A percentile compares a stretch with the other conserved stretches of the same genome.
These are phyloP conservation scores for Microbotryum saponariae DNA, from an alignment of 1,284 basidiomycete genomes.

Conservation along the genomic window DNA sequence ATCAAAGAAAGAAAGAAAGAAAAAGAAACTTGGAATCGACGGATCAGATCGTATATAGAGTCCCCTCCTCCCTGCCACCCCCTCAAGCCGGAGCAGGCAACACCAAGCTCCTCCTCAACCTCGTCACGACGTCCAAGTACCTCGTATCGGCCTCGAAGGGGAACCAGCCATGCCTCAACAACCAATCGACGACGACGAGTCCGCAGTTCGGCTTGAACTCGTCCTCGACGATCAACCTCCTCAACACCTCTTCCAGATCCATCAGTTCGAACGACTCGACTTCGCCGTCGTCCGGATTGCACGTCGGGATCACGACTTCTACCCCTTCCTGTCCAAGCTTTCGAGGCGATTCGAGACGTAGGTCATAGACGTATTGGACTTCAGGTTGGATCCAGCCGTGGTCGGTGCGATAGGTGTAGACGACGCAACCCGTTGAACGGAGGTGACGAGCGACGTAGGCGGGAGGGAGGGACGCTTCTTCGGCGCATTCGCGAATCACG, in stretches of 20 bases:
- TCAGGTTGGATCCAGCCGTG: conserved; percentile 75
- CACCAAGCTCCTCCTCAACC: conserved; percentile 11
- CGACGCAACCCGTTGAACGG: conserved; percentile 21
- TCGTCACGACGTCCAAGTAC: conserved; percentile 19
- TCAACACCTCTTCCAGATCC: conserved; percentile 41
- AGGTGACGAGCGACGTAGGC: conserved; percentile 19
- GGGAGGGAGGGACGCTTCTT: conserved; percentile 44
- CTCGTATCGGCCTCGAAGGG: conserved; percentile 31
- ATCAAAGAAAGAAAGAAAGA: too few species aligned
- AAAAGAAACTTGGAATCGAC: too few species aligned
- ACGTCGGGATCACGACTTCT: conserved; percentile 5
- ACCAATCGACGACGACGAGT: conserved; percentile 70
- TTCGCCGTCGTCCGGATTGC: conserved; percentile 64
- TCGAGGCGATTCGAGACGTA: conserved; percentile 54
- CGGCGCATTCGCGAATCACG: conserved; percentile 78
- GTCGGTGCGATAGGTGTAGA: conserved; percentile 53
- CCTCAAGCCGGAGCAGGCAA: conserved; percentile 24
- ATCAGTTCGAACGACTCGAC: conserved; percentile 72
- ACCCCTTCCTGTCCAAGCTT: neutral
- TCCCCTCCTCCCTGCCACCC: too few species aligned
- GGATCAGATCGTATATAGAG: too few species aligned
- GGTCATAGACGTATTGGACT: conserved; percentile 64
- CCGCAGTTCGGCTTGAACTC: conserved; percentile 80
- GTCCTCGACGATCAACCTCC: conserved; percentile 53
- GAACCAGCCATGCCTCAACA: conserved; percentile 49